Evolutionary conservation across 331 rosid species (phyloP).

Genomic region (Quercus phellos): DNA sequence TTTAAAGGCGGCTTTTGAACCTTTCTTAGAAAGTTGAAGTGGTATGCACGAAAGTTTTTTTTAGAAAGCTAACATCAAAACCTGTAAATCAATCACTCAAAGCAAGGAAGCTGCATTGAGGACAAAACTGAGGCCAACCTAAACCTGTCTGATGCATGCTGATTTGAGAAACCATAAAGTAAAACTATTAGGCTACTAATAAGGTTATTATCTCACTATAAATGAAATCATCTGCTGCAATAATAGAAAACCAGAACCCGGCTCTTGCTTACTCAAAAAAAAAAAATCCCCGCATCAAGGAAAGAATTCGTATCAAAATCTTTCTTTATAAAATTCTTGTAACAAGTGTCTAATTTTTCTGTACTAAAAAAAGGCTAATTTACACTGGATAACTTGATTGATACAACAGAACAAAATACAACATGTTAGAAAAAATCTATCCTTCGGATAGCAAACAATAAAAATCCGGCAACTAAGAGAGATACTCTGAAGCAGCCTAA

Average conservation of each 20-base stretch:
- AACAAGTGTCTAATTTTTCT: conserved; percentile 15
- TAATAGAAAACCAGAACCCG: neutral
- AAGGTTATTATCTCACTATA: neutral
- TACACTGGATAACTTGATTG: conserved; percentile 32
- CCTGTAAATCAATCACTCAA: neutral
- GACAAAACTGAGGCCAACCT: neutral
- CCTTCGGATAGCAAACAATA: conserved; percentile 58
- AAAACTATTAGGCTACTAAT: neutral
- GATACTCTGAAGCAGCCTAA: conserved; percentile 45
- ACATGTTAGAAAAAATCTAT: conserved; percentile 32
- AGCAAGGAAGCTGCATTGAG: neutral
- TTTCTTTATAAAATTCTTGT: conserved; percentile 5
- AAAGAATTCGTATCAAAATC: neutral
- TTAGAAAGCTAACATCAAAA: no score
- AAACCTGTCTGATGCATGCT: neutral
- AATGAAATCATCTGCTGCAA: neutral
- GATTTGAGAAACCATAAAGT: neutral
- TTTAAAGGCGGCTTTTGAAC: no score
- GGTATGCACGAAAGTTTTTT: no score
- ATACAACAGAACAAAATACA: conserved; percentile 30
- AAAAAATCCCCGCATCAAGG: neutral
- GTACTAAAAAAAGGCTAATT: conserved; percentile 18
- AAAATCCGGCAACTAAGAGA: conserved; percentile 48
- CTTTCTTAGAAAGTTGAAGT: no score
- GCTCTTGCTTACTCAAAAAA: neutral